Evolutionary conservation across 2,329 filamentous ascomycete genomes (phyloP), one percentile per base, ranked within the genome.

Genomic region (Boeremia exigua): DNA sequence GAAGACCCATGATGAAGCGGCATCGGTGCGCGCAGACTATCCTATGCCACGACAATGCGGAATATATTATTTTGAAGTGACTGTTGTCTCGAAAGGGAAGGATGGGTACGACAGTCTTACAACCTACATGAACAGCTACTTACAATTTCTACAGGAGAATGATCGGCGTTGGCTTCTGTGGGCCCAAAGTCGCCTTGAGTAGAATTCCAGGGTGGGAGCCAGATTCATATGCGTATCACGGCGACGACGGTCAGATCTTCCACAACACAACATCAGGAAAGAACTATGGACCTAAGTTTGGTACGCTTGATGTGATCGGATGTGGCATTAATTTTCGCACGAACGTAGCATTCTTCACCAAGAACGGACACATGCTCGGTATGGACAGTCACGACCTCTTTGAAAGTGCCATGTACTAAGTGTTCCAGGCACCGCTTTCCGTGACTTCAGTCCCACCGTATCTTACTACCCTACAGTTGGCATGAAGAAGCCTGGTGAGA

Each of bases 51-150:
- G 87, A 32, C 89, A 96, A 69, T 95, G 91, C 63, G 95, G 95
- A 2, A 88, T 99, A 56, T 99, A 96, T 75, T 99, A 99, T 74
- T 99, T 87, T 70, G 95, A 99, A 68, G 81, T 87, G 30, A 85
- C 84, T 8, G 84, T 91, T 43, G 73, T 88, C 46, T 84, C 86
- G 7, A 86, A 87, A 67, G 85, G 84, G 47, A 87, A 88, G 70
- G 88, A 90, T 66, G 86, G 85, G 86, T 87, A 80, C 61, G 82
- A 59, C 28, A 68, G 63, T 19, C 68, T 75, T 78, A 27, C 12
- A 6, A 9, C 6, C 4, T 10, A 29, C 23, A 15, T 10, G 30
- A 52, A 43, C 33, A 45, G 33, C 48, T 36, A 56, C 68, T 73
- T 57, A 75, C 60, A 40, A 15, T 34, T 28, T 34, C 39, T 39